Conservation (phyloP, 257 asterid genomes). For the Echium plantagineum region DNA sequence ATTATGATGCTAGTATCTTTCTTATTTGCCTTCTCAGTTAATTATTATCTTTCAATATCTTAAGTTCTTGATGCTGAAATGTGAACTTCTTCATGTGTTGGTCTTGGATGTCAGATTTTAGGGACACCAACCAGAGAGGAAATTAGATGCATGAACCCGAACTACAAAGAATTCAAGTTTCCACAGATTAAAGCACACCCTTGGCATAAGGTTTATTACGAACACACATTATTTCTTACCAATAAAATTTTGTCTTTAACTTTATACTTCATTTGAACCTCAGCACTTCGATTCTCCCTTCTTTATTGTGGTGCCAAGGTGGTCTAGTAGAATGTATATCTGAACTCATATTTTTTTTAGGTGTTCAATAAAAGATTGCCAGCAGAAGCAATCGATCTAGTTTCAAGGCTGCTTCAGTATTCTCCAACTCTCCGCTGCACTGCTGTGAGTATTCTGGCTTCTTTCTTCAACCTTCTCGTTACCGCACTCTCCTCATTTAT, state of each 20-base stretch:
- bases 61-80: neutral
- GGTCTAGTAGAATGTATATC: slow-evolving; percentile 1
- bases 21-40: neutral
- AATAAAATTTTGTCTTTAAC: neutral
- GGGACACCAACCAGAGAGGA: slow-evolving; percentile 96
- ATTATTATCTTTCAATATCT: neutral
- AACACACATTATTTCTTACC: neutral
- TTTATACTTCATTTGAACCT: neutral
- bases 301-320: neutral
- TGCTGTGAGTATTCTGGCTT: slow-evolving; percentile 47
- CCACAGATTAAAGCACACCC: slow-evolving; percentile 93
- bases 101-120: slow-evolving; percentile 33
- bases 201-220: slow-evolving; percentile 76
- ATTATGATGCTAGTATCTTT: too few species aligned
- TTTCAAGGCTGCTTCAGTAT: slow-evolving; percentile 82
- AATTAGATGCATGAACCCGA: slow-evolving; percentile 91
- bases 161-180: slow-evolving; percentile 73
- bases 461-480: neutral
- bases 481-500: neutral
- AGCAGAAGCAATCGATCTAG: slow-evolving; percentile 71
- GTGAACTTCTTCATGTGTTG: neutral
- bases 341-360: slow-evolving; percentile 22
- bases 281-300: neutral
- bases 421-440: slow-evolving; percentile 82
- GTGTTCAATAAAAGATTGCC: slow-evolving; percentile 65